Evolutionary conservation across 169 alveolate genomes (phyloP).

Genomic region (Plasmodium inui): DNA sequence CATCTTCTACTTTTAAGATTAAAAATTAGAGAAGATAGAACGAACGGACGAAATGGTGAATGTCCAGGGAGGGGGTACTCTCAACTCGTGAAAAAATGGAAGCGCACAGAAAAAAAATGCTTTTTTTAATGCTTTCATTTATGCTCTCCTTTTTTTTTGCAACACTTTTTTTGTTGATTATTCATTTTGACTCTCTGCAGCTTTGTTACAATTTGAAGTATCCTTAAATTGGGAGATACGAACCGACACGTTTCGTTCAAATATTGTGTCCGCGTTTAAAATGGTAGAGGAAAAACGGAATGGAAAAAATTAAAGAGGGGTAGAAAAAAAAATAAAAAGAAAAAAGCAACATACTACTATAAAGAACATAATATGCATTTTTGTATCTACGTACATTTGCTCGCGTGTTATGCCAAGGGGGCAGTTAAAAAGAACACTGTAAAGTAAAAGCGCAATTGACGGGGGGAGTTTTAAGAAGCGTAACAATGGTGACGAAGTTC

Average conservation of each 20-base stretch:
- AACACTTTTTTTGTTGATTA: background rate
- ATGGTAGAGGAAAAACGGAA: background rate
- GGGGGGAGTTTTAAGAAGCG: background rate
- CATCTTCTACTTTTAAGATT: background rate
- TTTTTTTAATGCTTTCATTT: no score
- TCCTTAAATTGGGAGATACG: background rate
- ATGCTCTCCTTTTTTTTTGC: background rate
- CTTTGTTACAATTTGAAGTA: background rate
- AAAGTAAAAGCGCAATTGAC: background rate
- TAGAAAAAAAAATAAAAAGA: background rate
- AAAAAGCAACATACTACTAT: background rate
- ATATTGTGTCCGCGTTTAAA: background rate
- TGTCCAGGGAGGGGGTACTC: background rate
- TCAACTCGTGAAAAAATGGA: background rate
- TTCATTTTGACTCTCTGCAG: background rate
- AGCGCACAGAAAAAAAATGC: background rate
- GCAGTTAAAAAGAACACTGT: background rate
- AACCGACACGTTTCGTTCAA: background rate
- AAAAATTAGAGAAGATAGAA: background rate
- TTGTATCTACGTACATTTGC: background rate
- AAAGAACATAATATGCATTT: background rate
- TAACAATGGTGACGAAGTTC: background rate
- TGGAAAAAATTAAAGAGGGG: background rate
- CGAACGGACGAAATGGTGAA: background rate
- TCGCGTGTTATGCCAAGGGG: background rate